A percentile compares a stretch with the other conserved stretches of the same genome.
phyloP scores from a whole-genome alignment of 2,329 filamentous ascomycete genomes.

The Dryadomyces quercivorus region DNA sequence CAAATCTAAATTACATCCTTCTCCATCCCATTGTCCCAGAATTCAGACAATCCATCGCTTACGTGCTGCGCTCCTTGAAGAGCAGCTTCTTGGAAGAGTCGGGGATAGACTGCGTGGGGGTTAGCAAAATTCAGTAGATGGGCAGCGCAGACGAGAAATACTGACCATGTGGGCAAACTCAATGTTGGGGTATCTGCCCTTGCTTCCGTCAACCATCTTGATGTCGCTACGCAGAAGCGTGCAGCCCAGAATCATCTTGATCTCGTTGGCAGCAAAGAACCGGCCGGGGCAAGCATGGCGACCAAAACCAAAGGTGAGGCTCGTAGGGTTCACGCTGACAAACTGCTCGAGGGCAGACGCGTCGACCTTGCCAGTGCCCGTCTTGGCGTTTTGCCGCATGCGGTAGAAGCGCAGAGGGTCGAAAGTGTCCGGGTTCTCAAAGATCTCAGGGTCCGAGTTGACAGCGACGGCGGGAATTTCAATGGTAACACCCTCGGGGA shows the following conservation, averaged over 20 bases:
- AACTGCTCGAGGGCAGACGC: conserved; percentile 23
- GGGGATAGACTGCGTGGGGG: no score
- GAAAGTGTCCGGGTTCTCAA: conserved; percentile 23
- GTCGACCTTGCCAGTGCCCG: conserved; percentile 10
- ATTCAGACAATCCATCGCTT: no score
- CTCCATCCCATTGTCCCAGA: no score
- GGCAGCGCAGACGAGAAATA: no score
- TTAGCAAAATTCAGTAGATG: no score
- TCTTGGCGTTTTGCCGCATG: conserved; percentile 15
- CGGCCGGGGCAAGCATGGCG: conserved; percentile 26
- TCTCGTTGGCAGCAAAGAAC: conserved; percentile 25
- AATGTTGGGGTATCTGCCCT: conserved; percentile 16
- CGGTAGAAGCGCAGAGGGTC: conserved; percentile 27
- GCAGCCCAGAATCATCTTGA: conserved; percentile 23
- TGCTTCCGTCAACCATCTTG: conserved; percentile 13
- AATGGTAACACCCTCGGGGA: conserved; percentile 30
- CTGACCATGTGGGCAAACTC: conserved; percentile 8
- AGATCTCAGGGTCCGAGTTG: conserved; percentile 23
- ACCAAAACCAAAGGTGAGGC: conserved; percentile 27
- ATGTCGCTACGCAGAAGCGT: conserved; percentile 19
- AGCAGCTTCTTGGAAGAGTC: no score
- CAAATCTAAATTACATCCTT: no score
- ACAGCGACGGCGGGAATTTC: conserved; percentile 26
- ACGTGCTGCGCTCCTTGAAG: no score
- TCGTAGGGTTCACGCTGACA: conserved; percentile 21